Evolutionary conservation across 2,329 filamentous ascomycete species (phyloP).

Genomic region (Clarireedia homoeocarpa): DNA sequence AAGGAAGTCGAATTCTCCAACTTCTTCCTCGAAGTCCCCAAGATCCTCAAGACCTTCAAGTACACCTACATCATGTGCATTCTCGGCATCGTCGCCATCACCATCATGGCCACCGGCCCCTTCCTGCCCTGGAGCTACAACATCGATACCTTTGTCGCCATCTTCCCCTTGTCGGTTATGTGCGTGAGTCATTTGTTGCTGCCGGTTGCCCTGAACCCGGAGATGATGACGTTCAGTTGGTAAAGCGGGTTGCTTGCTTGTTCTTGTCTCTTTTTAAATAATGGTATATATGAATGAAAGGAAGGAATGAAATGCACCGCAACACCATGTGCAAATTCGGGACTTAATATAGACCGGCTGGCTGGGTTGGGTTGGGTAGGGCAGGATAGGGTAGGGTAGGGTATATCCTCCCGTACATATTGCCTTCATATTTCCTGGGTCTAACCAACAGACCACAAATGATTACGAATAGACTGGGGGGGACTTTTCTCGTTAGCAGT

Average conservation of each 20-base stretch:
- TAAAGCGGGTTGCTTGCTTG: neutral
- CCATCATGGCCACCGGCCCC: slow-evolving; percentile 1
- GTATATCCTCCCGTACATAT: too few relatives aligned
- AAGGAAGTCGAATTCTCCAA: slow-evolving; percentile 58
- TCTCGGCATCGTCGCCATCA: neutral
- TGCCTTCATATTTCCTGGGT: too few relatives aligned
- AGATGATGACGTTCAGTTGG: slow-evolving; percentile 11
- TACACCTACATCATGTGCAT: slow-evolving; percentile 7
- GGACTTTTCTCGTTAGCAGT: neutral
- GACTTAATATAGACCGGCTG: neutral
- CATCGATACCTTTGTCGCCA: slow-evolving; percentile 2
- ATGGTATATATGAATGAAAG: neutral
- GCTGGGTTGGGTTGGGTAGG: neutral
- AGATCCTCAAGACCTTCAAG: slow-evolving; percentile 8
- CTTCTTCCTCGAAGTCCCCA: slow-evolving; percentile 10
- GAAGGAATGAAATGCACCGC: neutral
- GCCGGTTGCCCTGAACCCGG: slow-evolving; percentile 4
- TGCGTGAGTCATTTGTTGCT: slow-evolving; percentile 7
- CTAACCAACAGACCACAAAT: too few relatives aligned
- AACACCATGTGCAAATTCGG: neutral
- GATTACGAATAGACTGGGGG: too few relatives aligned
- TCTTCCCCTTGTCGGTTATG: slow-evolving; percentile 3
- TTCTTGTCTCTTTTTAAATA: neutral
- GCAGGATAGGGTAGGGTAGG: neutral
- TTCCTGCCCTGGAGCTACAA: slow-evolving; percentile 7